Base-by-base conservation (phyloP, 2,329 filamentous ascomycete genomes). In the Penicillium sp. region DNA sequence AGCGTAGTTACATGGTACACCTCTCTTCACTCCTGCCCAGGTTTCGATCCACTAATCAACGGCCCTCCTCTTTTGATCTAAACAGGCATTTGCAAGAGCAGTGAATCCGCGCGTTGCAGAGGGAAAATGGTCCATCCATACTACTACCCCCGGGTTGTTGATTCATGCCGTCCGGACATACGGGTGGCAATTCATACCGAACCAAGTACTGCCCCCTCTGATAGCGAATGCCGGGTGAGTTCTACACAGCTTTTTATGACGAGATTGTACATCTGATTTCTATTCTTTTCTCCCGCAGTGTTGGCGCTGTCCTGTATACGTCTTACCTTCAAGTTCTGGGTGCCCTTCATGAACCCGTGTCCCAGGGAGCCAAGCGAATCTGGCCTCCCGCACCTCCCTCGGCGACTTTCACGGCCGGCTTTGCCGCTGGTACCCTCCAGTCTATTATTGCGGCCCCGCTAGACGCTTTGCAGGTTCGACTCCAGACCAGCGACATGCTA, bases 151-250 rank as follows among this genome's bases (percentile, higher is more conserved):
- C 0, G 82, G 81, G 2, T 71, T 87, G 22, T 73, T 86, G 31
- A 75, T 78, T n/a, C 79, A 84, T 68, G 83, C 83, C 8, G 74
- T 86, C 39, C 76, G 76, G 53, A 77, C 76, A n/a, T 77, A 87
- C 63, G 83, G 83, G 40, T 86, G 83, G 83, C 71, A 70, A 14
- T 85, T 86, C 63, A 78, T 87, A 42, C 84, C 83, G 1, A 83
- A 85, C 61, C 82, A 86, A 65, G 76, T 87, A 10, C 69, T 86
- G 35, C 84, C 84, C 46, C 84, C 84, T 27, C 65, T 87, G 42
- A 69, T 86, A 45, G 84, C 83, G 20, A 87, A 87, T 62, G 80
- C 83, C 20, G 78, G 76, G 78, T 81, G 67, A 55, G 72, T 59
- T 5, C 16, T 38, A 11, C 4, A 13, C 18, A 20, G 35, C 10